A percentile compares a stretch with the other conserved stretches of the same genome.
phyloP scores from a whole-genome alignment of 2,329 filamentous ascomycete genomes.

The Annulohypoxylon truncatum region DNA sequence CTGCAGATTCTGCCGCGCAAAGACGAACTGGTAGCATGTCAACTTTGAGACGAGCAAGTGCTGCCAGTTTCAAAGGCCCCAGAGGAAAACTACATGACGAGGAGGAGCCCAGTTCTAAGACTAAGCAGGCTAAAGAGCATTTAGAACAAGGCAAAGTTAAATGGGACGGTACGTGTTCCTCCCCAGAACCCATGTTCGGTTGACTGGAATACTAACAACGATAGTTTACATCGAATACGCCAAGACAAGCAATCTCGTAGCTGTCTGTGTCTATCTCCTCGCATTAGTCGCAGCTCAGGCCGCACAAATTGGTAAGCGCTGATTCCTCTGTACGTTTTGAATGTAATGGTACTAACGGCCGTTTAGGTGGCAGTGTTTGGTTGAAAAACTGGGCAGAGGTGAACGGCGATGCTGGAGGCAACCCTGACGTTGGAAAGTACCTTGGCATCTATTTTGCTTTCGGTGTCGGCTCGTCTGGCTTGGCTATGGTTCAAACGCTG shows the following conservation, averaged over 20 bases:
- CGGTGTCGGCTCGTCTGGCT: conserved; percentile 83
- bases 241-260: conserved; percentile 89
- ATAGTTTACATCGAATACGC: conserved; percentile 91
- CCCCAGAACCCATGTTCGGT: background rate
- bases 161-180: conserved; percentile 70
- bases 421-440: conserved; percentile 85
- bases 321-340: background rate
- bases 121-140: conserved; percentile 87
- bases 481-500: conserved; percentile 92
- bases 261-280: conserved; percentile 82
- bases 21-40: conserved; percentile 76
- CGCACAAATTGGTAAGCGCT: conserved; percentile 76
- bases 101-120: conserved; percentile 79
- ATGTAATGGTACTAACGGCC: conserved; percentile 33
- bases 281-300: conserved; percentile 84
- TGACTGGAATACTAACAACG: conserved; percentile 23
- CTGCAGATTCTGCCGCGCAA: conserved; percentile 58
- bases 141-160: conserved; percentile 97
- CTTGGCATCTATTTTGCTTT: conserved; percentile 96
- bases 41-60: conserved; percentile 89
- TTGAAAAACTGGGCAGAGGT: conserved; percentile 90
- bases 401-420: conserved; percentile 75
- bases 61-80: conserved; percentile 88
- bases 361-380: conserved; percentile 83
- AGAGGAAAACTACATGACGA: conserved; percentile 88